These are phyloP conservation scores for Fraxinus velutina DNA, from an alignment of 305 asterid species.

Conservation along the genomic window DNA sequence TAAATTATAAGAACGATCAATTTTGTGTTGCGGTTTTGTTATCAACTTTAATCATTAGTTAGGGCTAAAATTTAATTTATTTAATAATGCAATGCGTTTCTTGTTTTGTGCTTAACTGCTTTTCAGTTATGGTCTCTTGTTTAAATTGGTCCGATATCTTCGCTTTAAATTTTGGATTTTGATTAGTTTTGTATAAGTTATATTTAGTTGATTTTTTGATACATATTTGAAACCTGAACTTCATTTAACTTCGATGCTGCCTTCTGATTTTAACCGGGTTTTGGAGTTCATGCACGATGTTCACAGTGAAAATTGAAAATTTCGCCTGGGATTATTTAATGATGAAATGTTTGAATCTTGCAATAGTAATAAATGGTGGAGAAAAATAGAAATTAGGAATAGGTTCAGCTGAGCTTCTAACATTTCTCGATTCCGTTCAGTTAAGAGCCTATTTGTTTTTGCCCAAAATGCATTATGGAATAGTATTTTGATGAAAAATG, in stretches of 20 bases:
- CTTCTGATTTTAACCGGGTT: background rate
- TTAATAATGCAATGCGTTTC: background rate
- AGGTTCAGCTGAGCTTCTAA: background rate
- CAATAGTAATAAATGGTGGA: constrained; percentile 14
- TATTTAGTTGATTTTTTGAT: background rate
- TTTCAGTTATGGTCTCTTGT: constrained; percentile 22
- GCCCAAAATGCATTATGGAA: too few relatives aligned
- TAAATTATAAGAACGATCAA: background rate
- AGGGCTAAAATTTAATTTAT: background rate
- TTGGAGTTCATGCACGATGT: constrained; percentile 22
- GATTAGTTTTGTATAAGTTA: constrained; percentile 7
- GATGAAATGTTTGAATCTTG: background rate
- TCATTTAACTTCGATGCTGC: background rate
- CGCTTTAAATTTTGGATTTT: background rate
- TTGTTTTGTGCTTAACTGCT: constrained; percentile 14
- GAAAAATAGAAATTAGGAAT: constrained; percentile 18
- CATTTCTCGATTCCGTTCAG: background rate
- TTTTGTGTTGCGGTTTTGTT: constrained; percentile 1
- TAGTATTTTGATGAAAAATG: too few relatives aligned
- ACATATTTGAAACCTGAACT: constrained; percentile 14
- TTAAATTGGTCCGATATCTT: constrained; percentile 19
- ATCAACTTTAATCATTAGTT: constrained; percentile 19
- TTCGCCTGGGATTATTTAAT: constrained; percentile 12
- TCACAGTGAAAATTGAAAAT: constrained; percentile 1
- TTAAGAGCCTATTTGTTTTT: background rate